Evolutionary conservation across 108 stramenopile species (phyloP).

Genomic region (Epithemia pelagica): DNA sequence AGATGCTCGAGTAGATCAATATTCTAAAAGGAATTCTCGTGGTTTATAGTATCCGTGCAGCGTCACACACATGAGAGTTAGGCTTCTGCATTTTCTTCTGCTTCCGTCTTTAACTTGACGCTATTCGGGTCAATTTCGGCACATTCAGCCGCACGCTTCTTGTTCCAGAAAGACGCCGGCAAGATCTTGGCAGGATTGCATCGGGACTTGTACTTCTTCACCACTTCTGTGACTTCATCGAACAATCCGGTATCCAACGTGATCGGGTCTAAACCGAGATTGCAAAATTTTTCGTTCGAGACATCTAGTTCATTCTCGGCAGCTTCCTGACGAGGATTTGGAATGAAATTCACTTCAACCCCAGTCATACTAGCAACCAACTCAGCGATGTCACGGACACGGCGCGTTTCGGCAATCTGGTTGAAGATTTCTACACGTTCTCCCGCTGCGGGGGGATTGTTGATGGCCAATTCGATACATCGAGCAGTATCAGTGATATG

Average conservation of each 20-base stretch:
- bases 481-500: slow-evolving; percentile 94
- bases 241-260: slow-evolving; percentile 86
- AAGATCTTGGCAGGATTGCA: slow-evolving; percentile 89
- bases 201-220: slow-evolving; percentile 90
- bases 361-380: slow-evolving; percentile 90
- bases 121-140: slow-evolving; percentile 63
- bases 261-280: slow-evolving; percentile 88
- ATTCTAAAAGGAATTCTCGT: background rate
- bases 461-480: slow-evolving; percentile 95
- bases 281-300: slow-evolving; percentile 92
- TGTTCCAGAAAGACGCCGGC: slow-evolving; percentile 96
- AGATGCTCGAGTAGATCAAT: no score
- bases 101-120: slow-evolving; percentile 49
- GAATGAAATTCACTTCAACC: slow-evolving; percentile 84
- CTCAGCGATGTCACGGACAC: slow-evolving; percentile 92
- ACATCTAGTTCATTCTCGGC: slow-evolving; percentile 98
- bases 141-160: slow-evolving; percentile 82
- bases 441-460: slow-evolving; percentile 89
- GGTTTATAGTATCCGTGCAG: background rate
- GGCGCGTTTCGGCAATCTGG: slow-evolving; percentile 94
- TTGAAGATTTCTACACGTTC: slow-evolving; percentile 96
- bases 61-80: background rate
- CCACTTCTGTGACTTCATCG: slow-evolving; percentile 91
- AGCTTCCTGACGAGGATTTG: slow-evolving; percentile 96
- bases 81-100: background rate